Base-by-base conservation (phyloP, 2,329 filamentous ascomycete genomes). In the Xylariaceae sp. region DNA sequence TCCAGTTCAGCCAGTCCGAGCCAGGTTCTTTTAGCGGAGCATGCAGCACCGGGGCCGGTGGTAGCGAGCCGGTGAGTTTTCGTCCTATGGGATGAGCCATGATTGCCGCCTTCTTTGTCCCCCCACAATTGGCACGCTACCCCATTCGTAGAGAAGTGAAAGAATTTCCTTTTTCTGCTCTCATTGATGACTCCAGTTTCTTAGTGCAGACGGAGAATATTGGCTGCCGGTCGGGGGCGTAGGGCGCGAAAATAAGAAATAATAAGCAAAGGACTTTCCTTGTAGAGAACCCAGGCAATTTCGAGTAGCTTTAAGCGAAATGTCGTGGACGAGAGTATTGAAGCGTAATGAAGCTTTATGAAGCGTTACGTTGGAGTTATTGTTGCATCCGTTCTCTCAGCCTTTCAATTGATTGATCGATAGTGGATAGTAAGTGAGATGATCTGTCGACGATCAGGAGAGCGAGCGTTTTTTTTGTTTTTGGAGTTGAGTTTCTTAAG, bases 61-160 rank as follows among this genome's bases (percentile, higher is more conserved):
- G 52, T 53, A 57, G 53, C 58, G 53, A 60, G 45, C 58, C 58
- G 58, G 53, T 21, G 53, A 31, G 34, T 60, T 60, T 57, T 60
- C 49, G 53, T 57, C 45, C 44, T 57, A 56, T 57, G 53, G 49
- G 49, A 53, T 50, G 43, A 48, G 41, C 41, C 49, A 51, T 33
- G 19, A 43, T 23, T 56, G 47, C 52, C 56, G 52, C 46, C 47
- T 19, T 46, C 37, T 37, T 17, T 34, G 19, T 21, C 44, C 33
- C 56, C 48, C 53, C 47, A 56, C 39, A 36, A 6, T 36, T 6
- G 8, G 7, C 33, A 36, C 19, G 19, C 4, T 36, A 4, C 6
- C 19, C 37, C 17, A 40, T 40, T 40, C 12, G 37, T 23, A 40
- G 19, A 23, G 12, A 40, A 17, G 21, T 26, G 31, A 41, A 57